A percentile compares a stretch with the other conserved stretches of the same genome.
Conservation (phyloP, 1,284 basidiomycete genomes). For the Xerocomus nothofagi region DNA sequence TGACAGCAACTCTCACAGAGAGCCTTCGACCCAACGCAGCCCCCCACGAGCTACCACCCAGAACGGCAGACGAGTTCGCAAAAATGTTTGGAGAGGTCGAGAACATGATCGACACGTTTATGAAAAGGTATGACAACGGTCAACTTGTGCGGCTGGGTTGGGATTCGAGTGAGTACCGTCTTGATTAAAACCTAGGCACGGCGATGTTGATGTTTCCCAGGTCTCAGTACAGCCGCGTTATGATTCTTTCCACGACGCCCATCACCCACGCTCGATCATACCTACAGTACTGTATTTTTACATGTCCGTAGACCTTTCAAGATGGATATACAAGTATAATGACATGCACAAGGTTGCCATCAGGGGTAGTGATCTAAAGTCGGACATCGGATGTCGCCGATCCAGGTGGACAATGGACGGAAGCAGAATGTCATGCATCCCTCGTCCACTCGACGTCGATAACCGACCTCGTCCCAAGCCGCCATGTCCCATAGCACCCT, state of each 20-base stretch:
- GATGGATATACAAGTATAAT: slow-evolving; percentile 21
- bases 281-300: slow-evolving; percentile 18
- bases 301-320: not conserved
- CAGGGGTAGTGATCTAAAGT: not conserved
- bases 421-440: slow-evolving; percentile 4
- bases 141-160: slow-evolving; percentile 27
- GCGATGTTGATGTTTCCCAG: slow-evolving; percentile 13
- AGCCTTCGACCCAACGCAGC: slow-evolving; percentile 3
- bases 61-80: slow-evolving; percentile 24
- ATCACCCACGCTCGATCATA: not conserved
- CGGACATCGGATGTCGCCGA: slow-evolving; percentile 24
- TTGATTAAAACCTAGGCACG: not conserved
- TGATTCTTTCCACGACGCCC: slow-evolving; percentile 8
- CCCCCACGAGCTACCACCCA: slow-evolving; percentile 11
- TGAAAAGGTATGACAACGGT: slow-evolving; percentile 23
- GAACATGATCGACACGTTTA: slow-evolving; percentile 22
- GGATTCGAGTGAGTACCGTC: slow-evolving; percentile 25
- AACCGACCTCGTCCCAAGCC: slow-evolving; percentile 13
- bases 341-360: slow-evolving; percentile 17
- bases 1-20: slow-evolving; percentile 15
- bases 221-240: not conserved
- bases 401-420: slow-evolving; percentile 23
- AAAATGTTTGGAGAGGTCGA: slow-evolving; percentile 21
- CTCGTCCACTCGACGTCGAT: slow-evolving; percentile 9
- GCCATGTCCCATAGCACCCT: slow-evolving; percentile 16